Base-by-base conservation (phyloP, 108 stramenopile species). In the Fistulifera solaris region DNA sequence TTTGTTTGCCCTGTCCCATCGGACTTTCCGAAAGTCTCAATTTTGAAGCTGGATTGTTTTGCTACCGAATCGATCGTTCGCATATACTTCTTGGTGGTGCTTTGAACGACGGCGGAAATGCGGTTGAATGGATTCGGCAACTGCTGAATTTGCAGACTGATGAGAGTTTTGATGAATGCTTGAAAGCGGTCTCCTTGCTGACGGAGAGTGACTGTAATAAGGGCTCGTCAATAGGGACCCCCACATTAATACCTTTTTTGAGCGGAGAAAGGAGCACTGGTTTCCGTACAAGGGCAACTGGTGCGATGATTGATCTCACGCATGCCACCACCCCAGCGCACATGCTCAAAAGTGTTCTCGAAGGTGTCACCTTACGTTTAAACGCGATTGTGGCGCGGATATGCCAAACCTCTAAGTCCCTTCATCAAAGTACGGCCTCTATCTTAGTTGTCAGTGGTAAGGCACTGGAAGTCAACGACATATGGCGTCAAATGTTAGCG, bases 211-310 rank as follows among this genome's bases (percentile, higher is more conserved):
- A 24, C 31, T 55, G 4, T 12, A 40, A 26, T 23, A 3, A 1
- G 10, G 22, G 7, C 6, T 1, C 12, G 14, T 2, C 48, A 41
- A 19, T 48, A 28, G 17, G 52, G 4, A 12, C 39, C 25, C 21
- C 27, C 15, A 54, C 64, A 1, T 65, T 77, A 66, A 53, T 77
- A 46, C 88, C 88, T 1, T 89, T 89, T 58, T 54, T 89, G 11
- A 70, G 81, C 48, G 88, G 88, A 1, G 88, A 89, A 56, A 48
- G 88, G 47, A 81, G 81, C 52, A 85, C 84, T 10, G 88, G 84
- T 1, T 89, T 67, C 67, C 78, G 88, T 27, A 76, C 42, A 18
- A 78, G 83, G 27, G 83, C 88, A 3, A 64, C 59, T 1, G 83
- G 79, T 18, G 80, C 77, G 14, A 68, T 89, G 19, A 56, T 82